Conservation (phyloP, 2,329 filamentous ascomycete species). For the Didymellaceae sp. region DNA sequence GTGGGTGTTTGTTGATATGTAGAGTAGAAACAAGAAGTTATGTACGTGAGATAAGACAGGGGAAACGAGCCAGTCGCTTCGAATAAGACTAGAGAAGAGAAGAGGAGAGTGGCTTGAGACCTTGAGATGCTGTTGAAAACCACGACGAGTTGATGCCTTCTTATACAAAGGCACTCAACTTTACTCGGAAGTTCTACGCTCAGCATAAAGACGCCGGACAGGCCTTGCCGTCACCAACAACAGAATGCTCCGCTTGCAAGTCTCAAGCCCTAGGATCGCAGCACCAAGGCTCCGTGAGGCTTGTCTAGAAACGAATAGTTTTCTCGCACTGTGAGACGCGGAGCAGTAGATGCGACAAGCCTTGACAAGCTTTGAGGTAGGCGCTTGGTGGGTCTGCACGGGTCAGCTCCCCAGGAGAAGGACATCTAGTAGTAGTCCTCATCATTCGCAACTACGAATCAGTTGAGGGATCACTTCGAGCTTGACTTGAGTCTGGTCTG, state of each 20-base stretch:
- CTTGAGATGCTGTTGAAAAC: not conserved
- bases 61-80: conserved; percentile 14
- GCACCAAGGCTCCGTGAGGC: conserved; percentile 9
- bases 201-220: not conserved
- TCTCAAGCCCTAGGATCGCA: conserved; percentile 13
- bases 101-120: not conserved
- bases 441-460: no score
- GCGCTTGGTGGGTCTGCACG: conserved; percentile 5
- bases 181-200: no score
- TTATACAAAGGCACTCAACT: no score
- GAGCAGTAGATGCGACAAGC: conserved; percentile 9
- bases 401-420: not conserved
- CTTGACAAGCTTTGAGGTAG: conserved; percentile 7
- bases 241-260: conserved; percentile 2
- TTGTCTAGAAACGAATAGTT: conserved; percentile 4
- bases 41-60: not conserved
- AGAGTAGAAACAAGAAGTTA: not conserved
- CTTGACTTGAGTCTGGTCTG: no score
- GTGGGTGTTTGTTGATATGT: not conserved
- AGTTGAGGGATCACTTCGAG: no score
- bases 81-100: not conserved
- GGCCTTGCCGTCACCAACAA: not conserved
- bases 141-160: not conserved
- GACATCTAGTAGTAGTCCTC: not conserved
- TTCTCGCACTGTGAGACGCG: not conserved